These are phyloP conservation scores for Arthrobotrys iridis DNA, from an alignment of 2,329 filamentous ascomycete genomes.

Conservation along the genomic window DNA sequence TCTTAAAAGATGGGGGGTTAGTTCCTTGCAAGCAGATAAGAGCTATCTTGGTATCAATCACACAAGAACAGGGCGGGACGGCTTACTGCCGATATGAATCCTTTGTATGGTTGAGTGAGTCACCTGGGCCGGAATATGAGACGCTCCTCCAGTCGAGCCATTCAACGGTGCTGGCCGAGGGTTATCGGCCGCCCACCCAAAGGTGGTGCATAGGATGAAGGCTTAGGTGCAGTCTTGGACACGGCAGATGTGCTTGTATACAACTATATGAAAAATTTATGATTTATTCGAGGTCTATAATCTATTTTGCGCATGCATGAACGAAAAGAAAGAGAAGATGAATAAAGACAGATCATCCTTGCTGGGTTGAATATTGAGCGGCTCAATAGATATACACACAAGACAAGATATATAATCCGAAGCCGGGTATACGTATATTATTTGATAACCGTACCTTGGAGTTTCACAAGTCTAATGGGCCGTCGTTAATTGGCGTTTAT, in stretches of 20 bases:
- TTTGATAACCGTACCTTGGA: too few species aligned
- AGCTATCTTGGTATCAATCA: constrained; percentile 45
- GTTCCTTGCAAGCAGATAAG: constrained; percentile 20
- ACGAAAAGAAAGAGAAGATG: too few species aligned
- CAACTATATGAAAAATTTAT: too few species aligned
- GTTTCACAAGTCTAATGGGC: too few species aligned
- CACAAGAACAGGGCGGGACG: constrained; percentile 9
- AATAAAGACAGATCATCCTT: too few species aligned
- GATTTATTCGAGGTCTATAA: too few species aligned
- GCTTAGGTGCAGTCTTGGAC: background rate
- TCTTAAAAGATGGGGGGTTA: constrained; percentile 28
- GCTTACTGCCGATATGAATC: constrained; percentile 34
- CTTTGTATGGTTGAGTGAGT: constrained; percentile 23
- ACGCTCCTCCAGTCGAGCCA: background rate
- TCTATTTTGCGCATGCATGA: too few species aligned
- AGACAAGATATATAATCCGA: too few species aligned
- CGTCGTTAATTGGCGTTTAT: too few species aligned
- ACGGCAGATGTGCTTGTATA: background rate
- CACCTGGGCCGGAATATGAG: constrained; percentile 38
- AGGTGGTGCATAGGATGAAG: constrained; percentile 39
- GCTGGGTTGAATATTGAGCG: too few species aligned
- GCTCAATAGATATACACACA: too few species aligned
- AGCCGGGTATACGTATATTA: too few species aligned
- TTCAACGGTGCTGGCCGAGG: constrained; percentile 8
- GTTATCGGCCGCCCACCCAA: background rate